Percentiles rank a stretch among this genome's conserved stretches.
Evolutionary conservation across 805 yeast species (phyloP).

Genomic region (Yarrowia osloensis): DNA sequence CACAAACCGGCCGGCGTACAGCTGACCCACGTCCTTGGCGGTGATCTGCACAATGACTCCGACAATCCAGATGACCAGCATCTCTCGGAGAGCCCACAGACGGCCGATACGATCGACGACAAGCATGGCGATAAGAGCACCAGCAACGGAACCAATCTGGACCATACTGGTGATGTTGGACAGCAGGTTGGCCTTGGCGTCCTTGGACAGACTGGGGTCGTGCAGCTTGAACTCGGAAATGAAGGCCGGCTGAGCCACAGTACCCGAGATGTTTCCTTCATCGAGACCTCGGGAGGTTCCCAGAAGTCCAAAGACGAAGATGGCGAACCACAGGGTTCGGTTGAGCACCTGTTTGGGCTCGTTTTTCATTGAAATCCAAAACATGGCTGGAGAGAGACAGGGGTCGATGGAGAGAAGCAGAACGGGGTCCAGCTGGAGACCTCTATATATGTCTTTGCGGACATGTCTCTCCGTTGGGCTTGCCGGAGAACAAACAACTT

Average conservation of each 20-base stretch:
- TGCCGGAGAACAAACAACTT: not conserved
- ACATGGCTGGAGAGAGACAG: not conserved
- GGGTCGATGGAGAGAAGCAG: not conserved
- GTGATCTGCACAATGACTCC: constrained; percentile 55
- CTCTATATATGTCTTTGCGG: not conserved
- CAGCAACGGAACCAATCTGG: constrained; percentile 57
- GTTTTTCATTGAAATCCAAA: constrained; percentile 23
- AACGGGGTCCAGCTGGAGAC: too few relatives aligned
- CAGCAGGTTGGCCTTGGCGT: constrained; percentile 49
- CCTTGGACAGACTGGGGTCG: constrained; percentile 44
- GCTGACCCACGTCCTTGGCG: constrained; percentile 50
- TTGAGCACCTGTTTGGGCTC: constrained; percentile 39
- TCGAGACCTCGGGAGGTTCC: constrained; percentile 62
- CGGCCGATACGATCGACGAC: constrained; percentile 56
- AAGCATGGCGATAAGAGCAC: constrained; percentile 52
- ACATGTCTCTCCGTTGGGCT: not conserved
- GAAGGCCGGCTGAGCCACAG: constrained; percentile 50
- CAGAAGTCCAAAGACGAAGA: constrained; percentile 54
- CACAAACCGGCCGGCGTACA: constrained; percentile 57
- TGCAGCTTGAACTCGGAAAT: constrained; percentile 48
- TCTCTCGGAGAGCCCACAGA: constrained; percentile 50
- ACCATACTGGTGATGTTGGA: constrained; percentile 63
- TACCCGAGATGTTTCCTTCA: constrained; percentile 55
- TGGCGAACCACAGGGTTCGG: constrained; percentile 49
- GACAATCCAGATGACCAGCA: constrained; percentile 49